Evolutionary conservation across 352 stramenopile species (phyloP), one percentile per base, ranked within the genome.

Genomic region (Pythium guiyangense): DNA sequence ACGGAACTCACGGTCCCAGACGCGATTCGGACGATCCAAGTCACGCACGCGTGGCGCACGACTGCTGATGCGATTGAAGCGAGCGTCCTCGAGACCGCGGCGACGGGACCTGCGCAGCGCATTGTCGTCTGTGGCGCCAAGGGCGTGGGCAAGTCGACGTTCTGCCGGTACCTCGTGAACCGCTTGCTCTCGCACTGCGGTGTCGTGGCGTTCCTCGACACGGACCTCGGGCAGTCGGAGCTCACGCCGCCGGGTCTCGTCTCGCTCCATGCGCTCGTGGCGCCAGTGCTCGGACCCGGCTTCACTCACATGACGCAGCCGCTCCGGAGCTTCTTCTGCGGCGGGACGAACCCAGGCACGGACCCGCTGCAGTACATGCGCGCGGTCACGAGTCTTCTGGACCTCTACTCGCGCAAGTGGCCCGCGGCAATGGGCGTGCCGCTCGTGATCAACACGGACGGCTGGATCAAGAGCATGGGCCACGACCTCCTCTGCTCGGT

Each of bases 391-490:
- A 86, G 72, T 29, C 54, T 93, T 40, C 62, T 92, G 20, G 73
- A 60, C n/a, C 52, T 92, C 37, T 88, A 88, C 57, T 69, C 79
- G 27, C 49, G 58, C 34, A 88, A 84, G 18, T 87, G 73, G 74
- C 29, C 18, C 31, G n/a, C 37, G 10, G 54, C 15, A 49, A 48
- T 15, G 27, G 39, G 62, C 40, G 73, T 96, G 27, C 95, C 96
- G 34, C 74, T 99, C 1, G 70, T 99, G 15, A 84, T 99, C 59
- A 99, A 99, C 67, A 98, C 95, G 17, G 96, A 98, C 69, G 96
- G 96, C 43, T 99, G 95, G 95, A 87, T 99, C 55, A 98, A 98
- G 75, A 97, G 94, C 50, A 96, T 99, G 75, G 96, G 96, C 11
- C 88, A 94, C 60, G 88, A 99, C 59, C 73, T 99, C 57, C 79